Percentiles rank a stretch among this genome's conserved stretches.
These are phyloP conservation scores for Chrysoporthe cubensis DNA, from an alignment of 2,329 filamentous ascomycete genomes.

Conservation along the genomic window DNA sequence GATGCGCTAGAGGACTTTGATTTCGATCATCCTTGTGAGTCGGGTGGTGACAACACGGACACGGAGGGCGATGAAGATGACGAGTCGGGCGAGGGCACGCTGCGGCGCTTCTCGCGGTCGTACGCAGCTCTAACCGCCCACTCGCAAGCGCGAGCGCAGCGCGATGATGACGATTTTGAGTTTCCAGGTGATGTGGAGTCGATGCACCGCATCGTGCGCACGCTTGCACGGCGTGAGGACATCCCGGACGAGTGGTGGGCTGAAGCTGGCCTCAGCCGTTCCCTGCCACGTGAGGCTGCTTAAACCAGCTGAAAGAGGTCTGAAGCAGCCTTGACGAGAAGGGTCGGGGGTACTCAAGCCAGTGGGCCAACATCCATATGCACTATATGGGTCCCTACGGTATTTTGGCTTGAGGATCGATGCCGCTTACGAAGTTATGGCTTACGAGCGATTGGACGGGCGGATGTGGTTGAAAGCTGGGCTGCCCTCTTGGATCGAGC, in stretches of 20 bases:
- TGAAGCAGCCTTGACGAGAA: not conserved
- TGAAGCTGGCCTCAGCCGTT: conserved; percentile 68
- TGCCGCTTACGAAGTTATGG: conserved; percentile 16
- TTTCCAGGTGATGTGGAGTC: conserved; percentile 57
- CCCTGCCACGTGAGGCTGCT: conserved; percentile 48
- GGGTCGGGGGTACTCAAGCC: not conserved
- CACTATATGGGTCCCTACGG: not conserved
- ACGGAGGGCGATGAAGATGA: conserved; percentile 55
- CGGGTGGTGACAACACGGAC: conserved; percentile 59
- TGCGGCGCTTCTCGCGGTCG: conserved; percentile 35
- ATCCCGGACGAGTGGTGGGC: conserved; percentile 86
- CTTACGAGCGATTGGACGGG: conserved; percentile 7
- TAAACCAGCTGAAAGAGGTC: conserved; percentile 10
- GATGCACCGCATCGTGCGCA: conserved; percentile 68
- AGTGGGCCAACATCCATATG: not conserved
- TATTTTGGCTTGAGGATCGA: not conserved
- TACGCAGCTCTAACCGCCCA: conserved; percentile 48
- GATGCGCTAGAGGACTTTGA: conserved; percentile 37
- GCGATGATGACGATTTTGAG: conserved; percentile 39
- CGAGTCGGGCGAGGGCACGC: conserved; percentile 33
- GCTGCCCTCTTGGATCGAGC: not conserved
- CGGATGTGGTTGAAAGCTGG: not conserved
- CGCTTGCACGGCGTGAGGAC: conserved; percentile 71
- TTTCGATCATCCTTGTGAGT: conserved; percentile 52
- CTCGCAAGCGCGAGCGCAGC: conserved; percentile 35